These are phyloP conservation scores for Barnettozyma californica DNA, from an alignment of 805 yeast genomes.

Conservation along the genomic window DNA sequence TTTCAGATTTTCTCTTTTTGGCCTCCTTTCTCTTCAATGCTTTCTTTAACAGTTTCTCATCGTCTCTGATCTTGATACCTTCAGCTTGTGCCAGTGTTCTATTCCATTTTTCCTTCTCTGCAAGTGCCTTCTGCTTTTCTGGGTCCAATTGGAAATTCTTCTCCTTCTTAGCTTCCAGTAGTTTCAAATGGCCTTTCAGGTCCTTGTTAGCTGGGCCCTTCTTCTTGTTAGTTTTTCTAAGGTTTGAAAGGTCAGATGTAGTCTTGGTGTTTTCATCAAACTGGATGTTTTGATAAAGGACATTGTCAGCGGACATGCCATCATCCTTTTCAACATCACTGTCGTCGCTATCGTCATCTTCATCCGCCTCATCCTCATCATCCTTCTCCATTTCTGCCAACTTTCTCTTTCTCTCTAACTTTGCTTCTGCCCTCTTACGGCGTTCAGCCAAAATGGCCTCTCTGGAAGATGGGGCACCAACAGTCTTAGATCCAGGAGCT, in stretches of 20 bases:
- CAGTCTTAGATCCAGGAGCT: slow-evolving; percentile 80
- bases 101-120: slow-evolving; percentile 81
- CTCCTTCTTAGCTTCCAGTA: slow-evolving; percentile 68
- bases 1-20: slow-evolving; percentile 77
- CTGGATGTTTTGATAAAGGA: slow-evolving; percentile 75
- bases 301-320: slow-evolving; percentile 29
- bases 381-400: slow-evolving; percentile 32
- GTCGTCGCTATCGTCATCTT: slow-evolving; percentile 32
- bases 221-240: slow-evolving; percentile 52
- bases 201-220: slow-evolving; percentile 88
- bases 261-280: slow-evolving; percentile 79
- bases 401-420: slow-evolving; percentile 34
- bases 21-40: slow-evolving; percentile 81
- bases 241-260: slow-evolving; percentile 61
- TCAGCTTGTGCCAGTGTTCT: slow-evolving; percentile 80
- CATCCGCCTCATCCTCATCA: slow-evolving; percentile 39
- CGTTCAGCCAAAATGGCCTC: slow-evolving; percentile 74
- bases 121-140: slow-evolving; percentile 48
- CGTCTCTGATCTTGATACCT: slow-evolving; percentile 84
- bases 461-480: slow-evolving; percentile 82
- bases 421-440: slow-evolving; percentile 34
- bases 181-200: slow-evolving; percentile 71
- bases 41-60: slow-evolving; percentile 80
- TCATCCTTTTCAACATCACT: slow-evolving; percentile 31
- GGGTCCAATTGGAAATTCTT: slow-evolving; percentile 58